These are phyloP conservation scores for Leccinum sublutescens DNA, from an alignment of 768 basidiomycete species.

Conservation along the genomic window DNA sequence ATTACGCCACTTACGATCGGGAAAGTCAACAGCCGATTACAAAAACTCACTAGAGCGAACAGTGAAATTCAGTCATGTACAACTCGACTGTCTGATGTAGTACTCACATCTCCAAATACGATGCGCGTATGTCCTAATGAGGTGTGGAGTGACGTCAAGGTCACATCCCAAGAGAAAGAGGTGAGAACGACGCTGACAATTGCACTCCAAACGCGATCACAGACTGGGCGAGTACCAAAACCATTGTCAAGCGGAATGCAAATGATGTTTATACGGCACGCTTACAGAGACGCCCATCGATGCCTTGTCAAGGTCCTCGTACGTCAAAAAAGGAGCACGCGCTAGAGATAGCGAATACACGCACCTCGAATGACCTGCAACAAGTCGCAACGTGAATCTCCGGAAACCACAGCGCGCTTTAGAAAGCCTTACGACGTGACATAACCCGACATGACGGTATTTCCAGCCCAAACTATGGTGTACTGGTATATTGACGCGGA, in stretches of 20 bases:
- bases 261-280: background rate
- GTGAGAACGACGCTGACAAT: slow-evolving; percentile 23
- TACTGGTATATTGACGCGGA: slow-evolving; percentile 33
- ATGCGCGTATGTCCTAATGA: slow-evolving; percentile 35
- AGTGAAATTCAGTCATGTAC: background rate
- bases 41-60: slow-evolving; percentile 29
- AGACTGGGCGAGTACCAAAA: slow-evolving; percentile 19
- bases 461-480: slow-evolving; percentile 30
- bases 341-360: background rate
- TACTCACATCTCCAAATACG: slow-evolving; percentile 38
- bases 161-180: background rate
- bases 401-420: background rate
- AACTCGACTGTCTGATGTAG: background rate
- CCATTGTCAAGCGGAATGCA: background rate
- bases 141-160: slow-evolving; percentile 5
- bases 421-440: slow-evolving; percentile 25
- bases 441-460: slow-evolving; percentile 23
- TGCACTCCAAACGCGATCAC: slow-evolving; percentile 37
- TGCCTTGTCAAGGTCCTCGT: slow-evolving; percentile 19
- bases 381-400: background rate
- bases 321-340: background rate
- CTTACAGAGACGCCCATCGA: slow-evolving; percentile 37
- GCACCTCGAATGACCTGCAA: slow-evolving; percentile 25
- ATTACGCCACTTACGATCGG: slow-evolving; percentile 29
- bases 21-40: slow-evolving; percentile 29